Percentiles rank a stretch among this genome's conserved stretches.
These are phyloP conservation scores for Selenicereus undatus DNA, from an alignment of 148 eudicot species.

Conservation along the genomic window DNA sequence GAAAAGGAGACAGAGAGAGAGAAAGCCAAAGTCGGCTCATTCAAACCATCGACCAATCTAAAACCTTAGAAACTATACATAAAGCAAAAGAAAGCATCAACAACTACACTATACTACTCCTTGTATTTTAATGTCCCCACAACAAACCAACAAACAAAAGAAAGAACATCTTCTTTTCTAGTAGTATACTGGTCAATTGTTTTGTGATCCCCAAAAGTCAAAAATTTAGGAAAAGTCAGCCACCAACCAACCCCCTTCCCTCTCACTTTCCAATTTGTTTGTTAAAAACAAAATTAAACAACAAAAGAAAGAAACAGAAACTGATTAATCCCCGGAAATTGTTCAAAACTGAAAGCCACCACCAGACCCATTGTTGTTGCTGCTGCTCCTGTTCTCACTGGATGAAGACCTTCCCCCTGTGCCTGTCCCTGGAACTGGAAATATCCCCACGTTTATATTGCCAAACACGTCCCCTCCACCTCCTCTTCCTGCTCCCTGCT, in stretches of 20 bases:
- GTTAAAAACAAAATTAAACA: background rate
- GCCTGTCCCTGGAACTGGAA: background rate
- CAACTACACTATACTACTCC: background rate
- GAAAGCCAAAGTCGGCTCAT: background rate
- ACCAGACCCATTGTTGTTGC: conserved; percentile 10
- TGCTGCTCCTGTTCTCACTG: conserved; percentile 24
- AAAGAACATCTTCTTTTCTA: background rate
- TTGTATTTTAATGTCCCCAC: background rate
- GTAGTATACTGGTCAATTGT: background rate
- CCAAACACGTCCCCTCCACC: conserved; percentile 1
- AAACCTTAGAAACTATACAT: background rate
- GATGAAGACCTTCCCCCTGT: conserved; percentile 24
- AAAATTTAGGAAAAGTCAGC: conserved; percentile 25
- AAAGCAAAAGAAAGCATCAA: background rate
- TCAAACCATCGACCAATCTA: background rate
- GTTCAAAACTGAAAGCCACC: conserved; percentile 20
- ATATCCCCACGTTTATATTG: conserved; percentile 3
- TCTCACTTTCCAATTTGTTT: background rate
- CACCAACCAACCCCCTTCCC: conserved; percentile 12
- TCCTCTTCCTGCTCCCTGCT: background rate
- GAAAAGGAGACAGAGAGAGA: background rate
- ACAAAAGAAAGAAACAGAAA: background rate
- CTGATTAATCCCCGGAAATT: background rate
- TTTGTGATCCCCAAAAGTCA: background rate
- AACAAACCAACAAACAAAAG: background rate